Conservation (phyloP, 2,329 filamentous ascomycete genomes). For the Penicillium sclerotigenum region DNA sequence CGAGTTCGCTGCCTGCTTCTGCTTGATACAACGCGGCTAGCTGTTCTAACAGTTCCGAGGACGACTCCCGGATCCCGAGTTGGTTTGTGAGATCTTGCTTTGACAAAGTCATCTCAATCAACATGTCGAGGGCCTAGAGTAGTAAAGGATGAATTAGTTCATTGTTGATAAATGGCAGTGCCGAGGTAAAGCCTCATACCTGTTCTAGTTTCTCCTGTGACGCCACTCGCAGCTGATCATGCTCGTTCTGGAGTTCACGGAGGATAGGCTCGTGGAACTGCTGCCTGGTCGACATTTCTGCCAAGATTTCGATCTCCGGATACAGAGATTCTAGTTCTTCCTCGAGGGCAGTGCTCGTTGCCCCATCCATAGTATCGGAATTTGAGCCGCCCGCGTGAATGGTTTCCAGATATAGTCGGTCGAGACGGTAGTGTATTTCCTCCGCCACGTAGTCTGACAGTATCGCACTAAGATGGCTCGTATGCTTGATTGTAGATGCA, state of each 20-base stretch:
- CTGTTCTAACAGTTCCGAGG: slow-evolving; percentile 33
- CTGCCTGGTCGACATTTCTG: slow-evolving; percentile 44
- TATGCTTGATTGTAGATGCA: slow-evolving; percentile 27
- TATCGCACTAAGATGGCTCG: slow-evolving; percentile 27
- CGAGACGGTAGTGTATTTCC: slow-evolving; percentile 40
- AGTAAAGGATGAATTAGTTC: slow-evolving; percentile 14
- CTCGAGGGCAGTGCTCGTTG: slow-evolving; percentile 28
- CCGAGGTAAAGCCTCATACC: slow-evolving; percentile 22
- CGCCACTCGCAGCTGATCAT: slow-evolving; percentile 27
- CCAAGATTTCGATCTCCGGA: slow-evolving; percentile 39
- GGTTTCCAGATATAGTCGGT: slow-evolving; percentile 40
- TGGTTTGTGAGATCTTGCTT: slow-evolving; percentile 28
- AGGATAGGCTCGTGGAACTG: slow-evolving; percentile 42
- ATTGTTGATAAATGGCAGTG: neutral
- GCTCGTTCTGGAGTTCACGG: slow-evolving; percentile 33
- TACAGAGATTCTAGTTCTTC: slow-evolving; percentile 41
- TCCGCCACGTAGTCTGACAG: slow-evolving; percentile 36
- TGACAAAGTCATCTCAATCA: slow-evolving; percentile 35
- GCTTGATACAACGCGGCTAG: slow-evolving; percentile 32
- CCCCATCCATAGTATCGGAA: slow-evolving; percentile 7
- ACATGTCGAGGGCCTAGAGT: slow-evolving; percentile 34
- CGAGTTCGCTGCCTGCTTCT: slow-evolving; percentile 26
- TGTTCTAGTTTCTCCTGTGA: slow-evolving; percentile 36
- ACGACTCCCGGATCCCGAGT: slow-evolving; percentile 35
- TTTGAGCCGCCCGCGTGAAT: slow-evolving; percentile 12